Evolutionary conservation across 345 rosid species (phyloP), one percentile per base, ranked within the genome.

Genomic region (Triadica sebifera): DNA sequence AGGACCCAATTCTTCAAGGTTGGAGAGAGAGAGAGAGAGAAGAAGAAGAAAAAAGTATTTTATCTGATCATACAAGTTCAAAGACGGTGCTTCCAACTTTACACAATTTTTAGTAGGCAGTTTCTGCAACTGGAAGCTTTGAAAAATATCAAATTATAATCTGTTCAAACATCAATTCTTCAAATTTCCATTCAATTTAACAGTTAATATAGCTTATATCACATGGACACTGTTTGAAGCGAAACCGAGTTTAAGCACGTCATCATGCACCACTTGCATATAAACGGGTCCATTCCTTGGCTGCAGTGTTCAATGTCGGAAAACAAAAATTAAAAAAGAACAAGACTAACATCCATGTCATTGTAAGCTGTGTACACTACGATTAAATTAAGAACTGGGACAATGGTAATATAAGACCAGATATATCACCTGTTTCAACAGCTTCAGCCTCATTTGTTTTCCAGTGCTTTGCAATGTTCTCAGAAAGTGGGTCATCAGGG

Each of bases 381-480:
- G 6, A 53, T 37, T 12, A 43, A 39, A 11, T 55, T 37, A 20
- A 5, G 5, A 73, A 39, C 16, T 43, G 47, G 15, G 16, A 38
- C 57, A 52, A 52, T 6, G 6, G 4, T 38, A 65, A 53, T 34
- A 7, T 39, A 19, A 37, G 51, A 47, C 56, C 19, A 70, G 7
- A 8, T 46, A 60, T 15, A 50, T 72, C 78, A 93, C 99, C 99
- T 66, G 99, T 95, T 86, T 93, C 99, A 58, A 95, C 98, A 50
- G 99, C 99, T 84, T 95, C 99, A 8, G 80, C 93, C 82, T 95
- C 99, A 56, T 95, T 90, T 11, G 93, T 83, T 84, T 95, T 95
- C 99, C 99, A 93, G 70, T 95, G 99, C 92, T 95, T 95, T 25
- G 99, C 98, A 64, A 93, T 91, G 86, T 91, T 95, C 89, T 95